These are phyloP conservation scores for Aphanoascus verrucosus DNA, from an alignment of 2,329 filamentous ascomycete genomes.

Conservation along the genomic window DNA sequence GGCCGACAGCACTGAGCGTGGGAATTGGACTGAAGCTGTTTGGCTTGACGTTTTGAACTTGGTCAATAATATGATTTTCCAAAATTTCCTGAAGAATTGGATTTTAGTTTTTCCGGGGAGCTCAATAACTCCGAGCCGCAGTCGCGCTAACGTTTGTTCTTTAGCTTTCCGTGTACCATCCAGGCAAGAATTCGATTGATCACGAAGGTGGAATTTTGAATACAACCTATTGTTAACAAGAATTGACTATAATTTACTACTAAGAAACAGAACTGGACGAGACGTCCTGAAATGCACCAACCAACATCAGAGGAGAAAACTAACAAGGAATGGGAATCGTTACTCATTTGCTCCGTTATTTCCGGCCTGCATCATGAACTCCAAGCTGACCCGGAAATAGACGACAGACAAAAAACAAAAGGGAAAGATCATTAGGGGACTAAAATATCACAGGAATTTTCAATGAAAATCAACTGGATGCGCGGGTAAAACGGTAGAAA, in stretches of 20 bases:
- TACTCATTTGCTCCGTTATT: not conserved
- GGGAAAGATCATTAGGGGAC: not conserved
- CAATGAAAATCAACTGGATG: not conserved
- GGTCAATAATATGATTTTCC: not conserved
- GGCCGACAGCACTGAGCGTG: conserved; percentile 1
- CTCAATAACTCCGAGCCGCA: not conserved
- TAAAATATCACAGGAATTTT: not conserved
- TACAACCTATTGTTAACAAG: too few species aligned
- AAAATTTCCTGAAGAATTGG: conserved; percentile 8
- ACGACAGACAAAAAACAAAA: not conserved
- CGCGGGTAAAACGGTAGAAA: not conserved
- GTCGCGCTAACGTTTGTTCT: not conserved
- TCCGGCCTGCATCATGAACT: conserved; percentile 2
- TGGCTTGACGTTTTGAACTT: not conserved
- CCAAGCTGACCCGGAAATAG: conserved; percentile 1
- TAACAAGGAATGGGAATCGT: not conserved
- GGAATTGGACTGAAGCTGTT: not conserved
- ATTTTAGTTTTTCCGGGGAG: conserved; percentile 7
- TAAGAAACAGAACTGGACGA: too few species aligned
- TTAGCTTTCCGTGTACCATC: not conserved
- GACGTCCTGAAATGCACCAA: not conserved
- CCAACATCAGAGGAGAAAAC: not conserved
- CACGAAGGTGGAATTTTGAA: too few species aligned
- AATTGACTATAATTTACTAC: too few species aligned
- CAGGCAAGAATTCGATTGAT: too few species aligned